Evolutionary conservation across 306 rosid genomes (phyloP), one percentile per base, ranked within the genome.

Genomic region (Astragalus membranaceus): DNA sequence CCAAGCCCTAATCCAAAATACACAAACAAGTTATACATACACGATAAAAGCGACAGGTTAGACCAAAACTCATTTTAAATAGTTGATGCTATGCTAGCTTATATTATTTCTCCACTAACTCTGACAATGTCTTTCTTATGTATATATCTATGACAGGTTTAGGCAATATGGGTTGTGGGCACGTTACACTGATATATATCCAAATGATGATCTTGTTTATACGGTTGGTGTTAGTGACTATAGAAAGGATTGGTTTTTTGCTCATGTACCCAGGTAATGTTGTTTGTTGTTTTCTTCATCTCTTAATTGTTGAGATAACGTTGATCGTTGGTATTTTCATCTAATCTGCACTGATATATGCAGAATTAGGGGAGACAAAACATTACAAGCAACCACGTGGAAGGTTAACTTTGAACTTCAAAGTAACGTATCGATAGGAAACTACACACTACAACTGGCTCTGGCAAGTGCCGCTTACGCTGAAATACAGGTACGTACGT

Each of bases 91-190:
- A 61, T 58, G 6, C 11, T 12, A 7, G 7, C 8, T 56, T 7
- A 6, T 56, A 55, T 41, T 15, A 51, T 41, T 55, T n/a, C 5
- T 33, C 7, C 1, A 0, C 37, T 43, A 23, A 37, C 70, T 55
- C n/a, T 6, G 1, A 48, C 20, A 23, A 59, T 60, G 4, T 70
- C 16, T 17, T 70, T 77, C 32, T 16, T 9, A 8, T 9, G n/a
- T 14, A 8, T 12, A 11, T n/a, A n/a, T n/a, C n/a, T n/a, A n/a
- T 75, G 0, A 70, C 77, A 90, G 89, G 43, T 90, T 67, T 41
- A 85, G 95, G 37, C 91, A 90, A 44, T 88, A 90, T 13, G 96
- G 96, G 1, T 30, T 90, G 29, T 90, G 96, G 95, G 70, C 52
- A 3, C 89, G 87, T 30, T 88, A 90, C 23, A 10, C 73, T 3